Evolutionary conservation across 1,284 basidiomycete genomes (phyloP).

Genomic region (Mycocalia duriaeana): DNA sequence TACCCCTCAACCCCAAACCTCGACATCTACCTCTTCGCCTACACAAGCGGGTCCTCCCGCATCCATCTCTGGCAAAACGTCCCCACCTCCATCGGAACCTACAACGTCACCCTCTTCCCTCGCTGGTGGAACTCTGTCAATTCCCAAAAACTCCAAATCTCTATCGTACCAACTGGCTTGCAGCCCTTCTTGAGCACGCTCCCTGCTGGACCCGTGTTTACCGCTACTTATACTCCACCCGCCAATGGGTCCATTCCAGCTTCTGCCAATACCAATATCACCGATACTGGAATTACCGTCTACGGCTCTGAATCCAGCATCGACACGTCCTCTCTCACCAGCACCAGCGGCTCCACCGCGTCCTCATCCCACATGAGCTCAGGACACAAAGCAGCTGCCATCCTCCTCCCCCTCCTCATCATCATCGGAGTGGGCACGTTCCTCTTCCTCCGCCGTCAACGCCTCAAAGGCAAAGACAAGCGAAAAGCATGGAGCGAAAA

Average conservation of each 20-base stretch:
- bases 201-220: slow-evolving; percentile 72
- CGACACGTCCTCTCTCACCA: slow-evolving; percentile 32
- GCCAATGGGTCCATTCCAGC: slow-evolving; percentile 39
- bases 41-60: slow-evolving; percentile 37
- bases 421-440: slow-evolving; percentile 45
- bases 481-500: slow-evolving; percentile 64
- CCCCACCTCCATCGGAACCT: slow-evolving; percentile 49
- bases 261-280: slow-evolving; percentile 31
- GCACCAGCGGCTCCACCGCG: no score
- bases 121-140: slow-evolving; percentile 75
- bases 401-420: slow-evolving; percentile 70
- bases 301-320: slow-evolving; percentile 29
- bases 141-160: slow-evolving; percentile 55
- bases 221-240: slow-evolving; percentile 52
- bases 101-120: slow-evolving; percentile 53
- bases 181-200: slow-evolving; percentile 52
- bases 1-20: slow-evolving; percentile 32
- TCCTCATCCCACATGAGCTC: no score
- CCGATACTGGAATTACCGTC: slow-evolving; percentile 31
- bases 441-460: slow-evolving; percentile 55
- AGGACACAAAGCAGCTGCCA: slow-evolving; percentile 76
- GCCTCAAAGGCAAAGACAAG: slow-evolving; percentile 54
- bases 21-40: slow-evolving; percentile 75
- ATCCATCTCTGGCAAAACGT: slow-evolving; percentile 66
- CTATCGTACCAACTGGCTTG: slow-evolving; percentile 54